Conservation (phyloP, 1,284 basidiomycete genomes). For the Fistulina hepatica region DNA sequence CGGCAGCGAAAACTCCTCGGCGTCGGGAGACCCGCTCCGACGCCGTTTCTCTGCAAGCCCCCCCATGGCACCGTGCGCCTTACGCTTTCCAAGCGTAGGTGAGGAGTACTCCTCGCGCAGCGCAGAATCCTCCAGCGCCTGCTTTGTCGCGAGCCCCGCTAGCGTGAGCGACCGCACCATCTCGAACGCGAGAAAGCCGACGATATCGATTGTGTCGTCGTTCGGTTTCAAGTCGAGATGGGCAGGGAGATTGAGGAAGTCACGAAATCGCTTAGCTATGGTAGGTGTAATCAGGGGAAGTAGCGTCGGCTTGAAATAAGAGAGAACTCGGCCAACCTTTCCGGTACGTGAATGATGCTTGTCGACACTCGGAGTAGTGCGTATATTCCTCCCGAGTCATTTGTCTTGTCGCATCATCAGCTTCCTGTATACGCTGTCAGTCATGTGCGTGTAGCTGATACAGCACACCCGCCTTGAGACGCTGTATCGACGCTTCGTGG, state of each 20-base stretch:
- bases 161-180: constrained; percentile 91
- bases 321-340: constrained; percentile 62
- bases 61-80: constrained; percentile 31
- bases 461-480: constrained; percentile 51
- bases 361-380: constrained; percentile 94
- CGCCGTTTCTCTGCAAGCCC: constrained; percentile 49
- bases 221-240: constrained; percentile 87
- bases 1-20: constrained; percentile 50
- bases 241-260: constrained; percentile 86
- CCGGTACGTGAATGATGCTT: constrained; percentile 94
- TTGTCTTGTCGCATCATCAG: constrained; percentile 87
- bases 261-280: constrained; percentile 85
- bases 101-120: constrained; percentile 55
- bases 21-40: constrained; percentile 47
- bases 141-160: constrained; percentile 76
- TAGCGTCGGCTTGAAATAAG: background rate
- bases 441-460: background rate
- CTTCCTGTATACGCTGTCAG: constrained; percentile 46
- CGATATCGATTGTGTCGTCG: constrained; percentile 94
- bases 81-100: constrained; percentile 60
- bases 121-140: constrained; percentile 62
- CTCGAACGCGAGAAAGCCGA: constrained; percentile 95
- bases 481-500: constrained; percentile 84
- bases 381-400: constrained; percentile 98
- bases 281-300: background rate